A percentile compares a stretch with the other conserved stretches of the same genome.
Evolutionary conservation across 352 stramenopile species (phyloP).

Genomic region (Peronospora belbahrii): DNA sequence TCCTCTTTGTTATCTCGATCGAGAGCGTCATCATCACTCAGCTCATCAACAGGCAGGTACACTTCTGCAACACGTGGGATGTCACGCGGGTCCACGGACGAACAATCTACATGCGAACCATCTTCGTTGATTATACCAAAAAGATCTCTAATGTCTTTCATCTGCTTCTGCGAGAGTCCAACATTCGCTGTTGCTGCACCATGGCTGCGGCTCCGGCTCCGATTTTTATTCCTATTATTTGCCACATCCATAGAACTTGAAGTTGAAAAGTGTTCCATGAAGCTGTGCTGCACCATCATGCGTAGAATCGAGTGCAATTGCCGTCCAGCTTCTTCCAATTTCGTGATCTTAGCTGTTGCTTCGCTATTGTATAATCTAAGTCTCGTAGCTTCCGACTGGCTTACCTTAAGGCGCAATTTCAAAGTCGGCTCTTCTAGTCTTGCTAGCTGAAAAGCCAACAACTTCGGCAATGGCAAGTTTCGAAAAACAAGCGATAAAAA

Average conservation of each 20-base stretch:
- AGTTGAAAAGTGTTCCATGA: conserved; percentile 50
- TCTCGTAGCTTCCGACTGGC: conserved; percentile 61
- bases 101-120: conserved; percentile 5
- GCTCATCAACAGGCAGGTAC: conserved; percentile 23
- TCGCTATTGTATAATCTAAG: conserved; percentile 47
- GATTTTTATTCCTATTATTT: conserved; percentile 18
- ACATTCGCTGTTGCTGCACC: conserved; percentile 7
- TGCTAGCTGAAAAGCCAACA: conserved; percentile 66
- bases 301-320: conserved; percentile 55
- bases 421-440: conserved; percentile 61
- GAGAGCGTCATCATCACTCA: conserved; percentile 19
- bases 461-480: conserved; percentile 62
- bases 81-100: conserved; percentile 16
- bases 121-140: conserved; percentile 37
- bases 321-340: conserved; percentile 49
- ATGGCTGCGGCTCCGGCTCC: conserved; percentile 21
- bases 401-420: conserved; percentile 59
- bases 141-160: conserved; percentile 42
- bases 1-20: conserved; percentile 10
- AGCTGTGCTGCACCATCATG: conserved; percentile 60
- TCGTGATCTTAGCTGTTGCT: conserved; percentile 44
- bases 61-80: conserved; percentile 29
- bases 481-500: conserved; percentile 74
- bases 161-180: conserved; percentile 36
- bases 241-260: conserved; percentile 11